Conservation (phyloP, 306 rosid genomes). For the Ziziphus jujuba region DNA sequence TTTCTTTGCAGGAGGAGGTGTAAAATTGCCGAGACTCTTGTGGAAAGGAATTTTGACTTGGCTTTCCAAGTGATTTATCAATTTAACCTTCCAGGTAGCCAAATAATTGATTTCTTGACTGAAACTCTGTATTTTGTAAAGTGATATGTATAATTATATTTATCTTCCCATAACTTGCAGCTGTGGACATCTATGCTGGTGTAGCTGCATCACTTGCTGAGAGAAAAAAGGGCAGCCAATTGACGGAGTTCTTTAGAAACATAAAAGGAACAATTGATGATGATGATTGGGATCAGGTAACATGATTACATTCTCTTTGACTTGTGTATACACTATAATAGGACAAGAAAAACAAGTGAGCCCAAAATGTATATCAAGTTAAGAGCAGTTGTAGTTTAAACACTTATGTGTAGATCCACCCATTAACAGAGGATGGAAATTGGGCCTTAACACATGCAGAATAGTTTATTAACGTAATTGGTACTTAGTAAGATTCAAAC, state of each 20-base stretch:
- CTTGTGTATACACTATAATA: background rate
- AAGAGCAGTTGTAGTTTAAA: no score
- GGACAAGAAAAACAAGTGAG: background rate
- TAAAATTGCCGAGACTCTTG: conserved; percentile 90
- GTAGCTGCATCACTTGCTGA: conserved; percentile 98
- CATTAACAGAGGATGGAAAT: no score
- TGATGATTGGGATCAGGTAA: conserved; percentile 97
- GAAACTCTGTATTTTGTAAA: conserved; percentile 2
- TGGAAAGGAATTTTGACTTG: conserved; percentile 92
- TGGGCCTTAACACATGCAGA: no score
- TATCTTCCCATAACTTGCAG: conserved; percentile 44
- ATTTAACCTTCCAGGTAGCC: conserved; percentile 84
- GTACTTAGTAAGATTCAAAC: no score
- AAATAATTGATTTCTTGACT: conserved; percentile 18
- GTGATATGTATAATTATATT: conserved; percentile 20
- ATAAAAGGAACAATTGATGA: conserved; percentile 95
- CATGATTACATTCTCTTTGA: conserved; percentile 18
- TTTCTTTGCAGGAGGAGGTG: conserved; percentile 74
- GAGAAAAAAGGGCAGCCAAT: conserved; percentile 85
- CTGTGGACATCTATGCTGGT: conserved; percentile 94
- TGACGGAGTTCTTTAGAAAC: conserved; percentile 88
- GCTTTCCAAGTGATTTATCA: conserved; percentile 94
- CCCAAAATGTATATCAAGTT: no score
- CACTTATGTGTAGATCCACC: no score
- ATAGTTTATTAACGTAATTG: no score